Evolutionary conservation across 2,329 filamentous ascomycete genomes (phyloP), one percentile per base, ranked within the genome.

Genomic region (Gyromitra esculenta): DNA sequence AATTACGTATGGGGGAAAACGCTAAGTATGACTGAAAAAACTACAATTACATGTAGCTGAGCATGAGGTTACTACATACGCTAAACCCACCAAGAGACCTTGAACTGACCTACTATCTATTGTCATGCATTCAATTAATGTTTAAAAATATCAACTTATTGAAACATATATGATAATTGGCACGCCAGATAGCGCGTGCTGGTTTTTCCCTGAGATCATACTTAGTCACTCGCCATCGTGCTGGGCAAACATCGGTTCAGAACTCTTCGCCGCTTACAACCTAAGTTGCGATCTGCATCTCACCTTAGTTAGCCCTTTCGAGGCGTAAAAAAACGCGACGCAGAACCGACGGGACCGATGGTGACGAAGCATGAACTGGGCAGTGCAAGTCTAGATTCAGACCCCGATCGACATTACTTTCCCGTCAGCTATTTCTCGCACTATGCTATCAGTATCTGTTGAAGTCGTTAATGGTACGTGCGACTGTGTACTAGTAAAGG

Each of bases 371-470:
- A 1, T 15, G 52, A 31, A 56, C 52, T 25, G 6, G 57, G 35
- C 35, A 39, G n/a, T 39, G 15, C 7, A 39, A 39, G 5, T 15
- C 31, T 41, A 11, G 37, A 31, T 6, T 7, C 57, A 21, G 18
- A 37, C 41, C 35, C 41, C 57, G 41, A n/a, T 18, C 25, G 31
- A 31, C 54, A 57, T 57, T 54, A 54, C 8, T 9, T 25, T 54
- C 8, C 8, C 18, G 18, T 21, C 25, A 18, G 18, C 43, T 45
- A 25, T 54, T 18, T 13, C 25, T 35, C 25, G 5, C 25, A 31
- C 13, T 57, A 37, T 37, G 31, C 35, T 57, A 57, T 57, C 50
- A 31, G 13, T 57, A 57, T 57, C 25, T 57, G 25, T 57, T 57
- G 31, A n/a, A 37, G 25, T 11, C 15, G 25, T 13, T 13, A 57